Percentiles rank a stretch among this genome's conserved stretches.
These are phyloP conservation scores for Botrytis galanthina DNA, from an alignment of 2,329 filamentous ascomycete genomes.

Conservation along the genomic window DNA sequence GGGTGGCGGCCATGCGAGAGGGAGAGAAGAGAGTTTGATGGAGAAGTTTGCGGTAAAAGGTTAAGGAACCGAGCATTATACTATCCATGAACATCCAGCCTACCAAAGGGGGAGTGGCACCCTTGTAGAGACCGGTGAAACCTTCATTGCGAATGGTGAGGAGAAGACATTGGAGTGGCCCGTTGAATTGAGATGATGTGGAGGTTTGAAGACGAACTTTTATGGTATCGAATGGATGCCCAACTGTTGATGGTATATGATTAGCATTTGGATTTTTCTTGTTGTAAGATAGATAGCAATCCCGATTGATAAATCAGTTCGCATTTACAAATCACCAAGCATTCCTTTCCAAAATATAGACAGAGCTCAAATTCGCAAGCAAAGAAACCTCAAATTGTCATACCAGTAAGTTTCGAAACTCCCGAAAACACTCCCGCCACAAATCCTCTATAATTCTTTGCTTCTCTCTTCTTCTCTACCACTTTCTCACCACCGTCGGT, in stretches of 20 bases:
- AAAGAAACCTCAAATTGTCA: neutral
- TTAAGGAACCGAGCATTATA: conserved; percentile 86
- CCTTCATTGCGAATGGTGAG: conserved; percentile 87
- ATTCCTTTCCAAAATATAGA: neutral
- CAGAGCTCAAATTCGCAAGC: neutral
- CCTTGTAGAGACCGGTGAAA: conserved; percentile 84
- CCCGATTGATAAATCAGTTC: neutral
- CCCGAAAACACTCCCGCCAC: conserved; percentile 95
- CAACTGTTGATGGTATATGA: conserved; percentile 42
- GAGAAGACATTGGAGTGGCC: conserved; percentile 79
- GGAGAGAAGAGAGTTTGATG: conserved; percentile 75
- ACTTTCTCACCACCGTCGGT: conserved; percentile 17
- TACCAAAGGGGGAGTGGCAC: conserved; percentile 83
- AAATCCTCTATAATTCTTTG: conserved; percentile 81
- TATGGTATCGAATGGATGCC: conserved; percentile 87
- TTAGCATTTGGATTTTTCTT: neutral
- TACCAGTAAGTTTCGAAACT: conserved; percentile 83
- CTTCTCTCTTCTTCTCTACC: conserved; percentile 33
- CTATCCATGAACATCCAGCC: conserved; percentile 99
- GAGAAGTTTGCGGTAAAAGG: conserved; percentile 81
- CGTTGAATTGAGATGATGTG: conserved; percentile 71
- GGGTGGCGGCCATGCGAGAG: conserved; percentile 38
- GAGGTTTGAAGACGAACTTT: conserved; percentile 95
- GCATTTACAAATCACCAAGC: neutral
- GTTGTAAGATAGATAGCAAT: neutral